A percentile compares a stretch with the other conserved stretches of the same genome.
Evolutionary conservation across 768 basidiomycete species (phyloP).

Genomic region (Termitomyces sp.): DNA sequence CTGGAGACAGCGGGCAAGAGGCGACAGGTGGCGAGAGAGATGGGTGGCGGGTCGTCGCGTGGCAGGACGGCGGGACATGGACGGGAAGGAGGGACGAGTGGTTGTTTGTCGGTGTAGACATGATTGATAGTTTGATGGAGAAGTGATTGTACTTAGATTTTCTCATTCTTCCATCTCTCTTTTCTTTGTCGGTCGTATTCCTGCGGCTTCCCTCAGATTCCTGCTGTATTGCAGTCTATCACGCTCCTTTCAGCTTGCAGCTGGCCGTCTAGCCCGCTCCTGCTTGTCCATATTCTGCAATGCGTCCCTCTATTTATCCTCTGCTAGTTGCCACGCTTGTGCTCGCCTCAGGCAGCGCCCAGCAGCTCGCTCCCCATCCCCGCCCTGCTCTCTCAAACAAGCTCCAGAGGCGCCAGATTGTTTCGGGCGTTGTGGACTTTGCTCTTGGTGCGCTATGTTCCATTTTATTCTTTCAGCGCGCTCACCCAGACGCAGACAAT

Average conservation of each 20-base stretch:
- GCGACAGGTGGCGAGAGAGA: not conserved
- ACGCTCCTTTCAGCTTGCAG: conserved; percentile 14
- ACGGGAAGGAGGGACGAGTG: no score
- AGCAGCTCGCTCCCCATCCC: conserved; percentile 25
- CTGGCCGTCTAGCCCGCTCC: conserved; percentile 7
- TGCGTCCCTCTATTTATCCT: conserved; percentile 25
- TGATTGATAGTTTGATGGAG: conserved; percentile 5
- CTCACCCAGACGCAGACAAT: not conserved
- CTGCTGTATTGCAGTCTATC: conserved; percentile 5
- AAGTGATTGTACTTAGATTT: conserved; percentile 1
- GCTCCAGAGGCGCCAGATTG: conserved; percentile 11
- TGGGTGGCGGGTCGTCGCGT: not conserved
- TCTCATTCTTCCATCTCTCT: conserved; percentile 1
- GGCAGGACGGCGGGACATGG: no score
- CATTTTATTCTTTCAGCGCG: not conserved
- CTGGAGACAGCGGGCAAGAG: not conserved
- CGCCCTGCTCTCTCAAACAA: conserved; percentile 25
- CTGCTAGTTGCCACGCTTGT: conserved; percentile 25
- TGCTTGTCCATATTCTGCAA: conserved; percentile 13
- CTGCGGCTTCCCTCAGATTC: not conserved
- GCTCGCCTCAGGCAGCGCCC: conserved; percentile 20
- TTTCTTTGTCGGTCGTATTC: not conserved
- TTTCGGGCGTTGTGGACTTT: not conserved
- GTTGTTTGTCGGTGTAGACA: not conserved
- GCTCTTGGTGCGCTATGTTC: not conserved